phyloP scores from a whole-genome alignment of 352 stramenopile genomes.

The Globisporangium canariense region DNA sequence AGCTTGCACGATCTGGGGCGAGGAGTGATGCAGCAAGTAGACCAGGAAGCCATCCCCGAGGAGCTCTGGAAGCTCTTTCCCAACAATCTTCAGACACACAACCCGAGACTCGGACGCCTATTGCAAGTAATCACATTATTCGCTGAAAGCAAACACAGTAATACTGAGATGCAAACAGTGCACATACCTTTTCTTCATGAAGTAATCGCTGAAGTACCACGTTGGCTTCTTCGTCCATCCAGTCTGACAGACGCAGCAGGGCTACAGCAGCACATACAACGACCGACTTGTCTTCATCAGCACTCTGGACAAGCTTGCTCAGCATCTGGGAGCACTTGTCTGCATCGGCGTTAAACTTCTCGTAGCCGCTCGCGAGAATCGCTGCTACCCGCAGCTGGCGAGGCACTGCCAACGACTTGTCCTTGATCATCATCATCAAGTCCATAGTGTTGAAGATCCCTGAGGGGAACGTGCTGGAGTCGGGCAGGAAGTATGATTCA shows the following conservation, averaged over 20 bases:
- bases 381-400: slow-evolving; percentile 64
- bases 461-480: slow-evolving; percentile 44
- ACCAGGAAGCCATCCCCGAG: slow-evolving; percentile 81
- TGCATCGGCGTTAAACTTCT: slow-evolving; percentile 58
- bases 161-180: too few species aligned
- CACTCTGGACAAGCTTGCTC: slow-evolving; percentile 50
- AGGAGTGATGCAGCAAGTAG: slow-evolving; percentile 77
- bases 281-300: slow-evolving; percentile 63
- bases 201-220: slow-evolving; percentile 73
- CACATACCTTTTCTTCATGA: slow-evolving; percentile 66
- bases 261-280: slow-evolving; percentile 74
- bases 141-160: too few species aligned
- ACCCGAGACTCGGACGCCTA: slow-evolving; percentile 66
- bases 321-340: slow-evolving; percentile 64
- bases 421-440: slow-evolving; percentile 78
- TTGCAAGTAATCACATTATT: not conserved
- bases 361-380: slow-evolving; percentile 76
- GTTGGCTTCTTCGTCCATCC: slow-evolving; percentile 86
- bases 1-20: slow-evolving; percentile 67
- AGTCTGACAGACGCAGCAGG: slow-evolving; percentile 68
- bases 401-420: slow-evolving; percentile 56
- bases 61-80: slow-evolving; percentile 76
- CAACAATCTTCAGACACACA: slow-evolving; percentile 78
- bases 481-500: slow-evolving; percentile 60
- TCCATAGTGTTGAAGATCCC: slow-evolving; percentile 82